A percentile compares a stretch with the other conserved stretches of the same genome.
phyloP scores from a whole-genome alignment of 2,329 filamentous ascomycete genomes.

The Epichloe uncinata region DNA sequence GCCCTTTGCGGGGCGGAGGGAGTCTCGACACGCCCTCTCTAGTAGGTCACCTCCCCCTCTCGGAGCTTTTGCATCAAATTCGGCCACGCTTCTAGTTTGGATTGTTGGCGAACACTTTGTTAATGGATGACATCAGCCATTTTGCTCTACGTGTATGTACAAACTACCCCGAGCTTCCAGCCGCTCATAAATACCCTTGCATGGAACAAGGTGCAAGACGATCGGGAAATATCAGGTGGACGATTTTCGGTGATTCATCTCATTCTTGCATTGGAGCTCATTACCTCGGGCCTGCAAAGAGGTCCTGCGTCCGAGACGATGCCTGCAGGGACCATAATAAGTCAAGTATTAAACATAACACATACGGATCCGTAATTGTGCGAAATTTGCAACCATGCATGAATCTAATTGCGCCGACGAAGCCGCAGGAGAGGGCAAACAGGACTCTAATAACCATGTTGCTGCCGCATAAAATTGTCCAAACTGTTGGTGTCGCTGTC shows the following conservation, averaged over 20 bases:
- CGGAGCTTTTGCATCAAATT: too few relatives aligned
- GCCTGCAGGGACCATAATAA: too few relatives aligned
- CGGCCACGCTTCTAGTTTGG: too few relatives aligned
- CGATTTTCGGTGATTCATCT: background rate
- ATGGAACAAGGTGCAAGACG: background rate
- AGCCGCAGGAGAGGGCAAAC: background rate
- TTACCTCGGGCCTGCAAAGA: background rate
- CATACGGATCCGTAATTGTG: too few relatives aligned
- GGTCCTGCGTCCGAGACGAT: background rate
- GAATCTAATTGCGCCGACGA: background rate
- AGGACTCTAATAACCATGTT: too few relatives aligned
- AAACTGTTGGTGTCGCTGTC: background rate
- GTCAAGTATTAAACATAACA: background rate
- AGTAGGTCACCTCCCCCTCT: too few relatives aligned
- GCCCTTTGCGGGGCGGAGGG: background rate
- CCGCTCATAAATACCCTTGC: background rate
- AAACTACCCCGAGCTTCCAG: background rate
- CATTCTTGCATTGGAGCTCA: background rate
- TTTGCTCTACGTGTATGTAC: background rate
- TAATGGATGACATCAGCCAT: too few relatives aligned
- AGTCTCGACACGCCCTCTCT: too few relatives aligned
- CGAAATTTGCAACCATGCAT: background rate
- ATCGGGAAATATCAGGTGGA: background rate
- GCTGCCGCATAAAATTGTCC: too few relatives aligned
- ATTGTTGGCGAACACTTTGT: background rate